These are phyloP conservation scores for Stephanodiscus minutulus DNA, from an alignment of 108 stramenopile species.

Conservation along the genomic window DNA sequence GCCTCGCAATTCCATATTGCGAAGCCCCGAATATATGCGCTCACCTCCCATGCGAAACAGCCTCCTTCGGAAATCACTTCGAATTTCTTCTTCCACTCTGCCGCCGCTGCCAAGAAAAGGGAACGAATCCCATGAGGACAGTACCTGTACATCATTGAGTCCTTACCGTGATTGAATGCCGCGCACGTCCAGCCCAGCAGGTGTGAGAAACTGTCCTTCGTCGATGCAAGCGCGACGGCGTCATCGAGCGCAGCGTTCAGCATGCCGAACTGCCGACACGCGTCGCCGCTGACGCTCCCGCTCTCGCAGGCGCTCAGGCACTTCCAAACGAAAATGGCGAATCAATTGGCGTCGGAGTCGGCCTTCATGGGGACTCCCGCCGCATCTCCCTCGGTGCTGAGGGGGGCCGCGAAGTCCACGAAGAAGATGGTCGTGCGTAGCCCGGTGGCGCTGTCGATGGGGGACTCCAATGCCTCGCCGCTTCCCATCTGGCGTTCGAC, in stretches of 20 bases:
- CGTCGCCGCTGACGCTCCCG: not conserved
- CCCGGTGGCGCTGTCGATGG: not conserved
- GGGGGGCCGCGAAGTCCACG: not conserved
- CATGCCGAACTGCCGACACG: not conserved
- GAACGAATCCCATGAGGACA: not conserved
- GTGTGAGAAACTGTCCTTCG: not conserved
- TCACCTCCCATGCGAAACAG: not conserved
- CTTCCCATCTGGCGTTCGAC: not conserved
- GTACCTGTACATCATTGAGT: not conserved
- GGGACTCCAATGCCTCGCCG: not conserved
- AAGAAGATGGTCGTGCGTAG: not conserved
- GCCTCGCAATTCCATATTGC: not conserved
- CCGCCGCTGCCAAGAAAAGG: not conserved
- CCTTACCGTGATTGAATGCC: not conserved
- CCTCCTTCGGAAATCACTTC: not conserved
- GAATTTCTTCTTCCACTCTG: not conserved
- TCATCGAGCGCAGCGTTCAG: not conserved
- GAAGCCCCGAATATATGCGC: not conserved
- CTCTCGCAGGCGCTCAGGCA: not conserved
- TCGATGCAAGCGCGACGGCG: not conserved
- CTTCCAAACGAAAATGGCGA: not conserved
- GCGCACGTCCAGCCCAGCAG: not conserved
- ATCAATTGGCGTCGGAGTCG: not conserved
- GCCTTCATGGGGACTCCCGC: not conserved
- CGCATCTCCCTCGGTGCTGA: not conserved